phyloP scores from a whole-genome alignment of 352 stramenopile genomes.

The Phytophthora crassamura region DNA sequence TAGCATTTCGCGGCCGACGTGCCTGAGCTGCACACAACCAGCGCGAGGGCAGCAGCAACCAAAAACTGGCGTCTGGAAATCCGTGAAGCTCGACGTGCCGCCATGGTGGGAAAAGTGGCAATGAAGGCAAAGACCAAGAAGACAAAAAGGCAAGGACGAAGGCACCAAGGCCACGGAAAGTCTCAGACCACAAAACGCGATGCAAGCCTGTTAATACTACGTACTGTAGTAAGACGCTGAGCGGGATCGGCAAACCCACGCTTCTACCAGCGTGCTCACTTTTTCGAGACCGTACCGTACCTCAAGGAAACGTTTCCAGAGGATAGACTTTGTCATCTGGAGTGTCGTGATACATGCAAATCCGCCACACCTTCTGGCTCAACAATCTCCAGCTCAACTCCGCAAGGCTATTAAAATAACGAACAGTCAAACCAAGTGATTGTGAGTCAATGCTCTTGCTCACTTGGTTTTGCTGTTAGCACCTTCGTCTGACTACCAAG shows the following conservation, averaged over 20 bases:
- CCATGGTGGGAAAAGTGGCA: constrained; percentile 20
- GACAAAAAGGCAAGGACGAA: constrained; percentile 2
- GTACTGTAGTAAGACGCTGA: constrained; percentile 16
- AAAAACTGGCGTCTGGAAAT: constrained; percentile 18
- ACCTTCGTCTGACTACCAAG: too few species aligned
- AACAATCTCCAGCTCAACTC: not conserved
- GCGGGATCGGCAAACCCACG: constrained; percentile 7
- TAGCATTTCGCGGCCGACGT: constrained; percentile 23
- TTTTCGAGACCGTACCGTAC: too few species aligned
- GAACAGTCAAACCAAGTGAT: constrained; percentile 4
- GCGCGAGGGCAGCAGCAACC: constrained; percentile 9
- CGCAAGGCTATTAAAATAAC: not conserved
- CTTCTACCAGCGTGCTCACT: constrained; percentile 5
- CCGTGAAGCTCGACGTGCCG: constrained; percentile 13
- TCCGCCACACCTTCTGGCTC: not conserved
- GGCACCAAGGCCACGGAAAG: not conserved
- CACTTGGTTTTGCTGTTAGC: too few species aligned
- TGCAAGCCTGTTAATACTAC: too few species aligned
- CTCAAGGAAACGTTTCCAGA: too few species aligned
- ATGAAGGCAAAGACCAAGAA: constrained; percentile 6
- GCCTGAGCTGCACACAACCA: constrained; percentile 14
- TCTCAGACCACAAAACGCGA: too few species aligned
- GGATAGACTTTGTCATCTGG: too few species aligned
- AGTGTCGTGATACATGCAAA: not conserved
- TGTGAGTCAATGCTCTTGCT: too few species aligned